phyloP scores from a whole-genome alignment of 805 yeast genomes.

The Wickerhamomyces xylosicus region DNA sequence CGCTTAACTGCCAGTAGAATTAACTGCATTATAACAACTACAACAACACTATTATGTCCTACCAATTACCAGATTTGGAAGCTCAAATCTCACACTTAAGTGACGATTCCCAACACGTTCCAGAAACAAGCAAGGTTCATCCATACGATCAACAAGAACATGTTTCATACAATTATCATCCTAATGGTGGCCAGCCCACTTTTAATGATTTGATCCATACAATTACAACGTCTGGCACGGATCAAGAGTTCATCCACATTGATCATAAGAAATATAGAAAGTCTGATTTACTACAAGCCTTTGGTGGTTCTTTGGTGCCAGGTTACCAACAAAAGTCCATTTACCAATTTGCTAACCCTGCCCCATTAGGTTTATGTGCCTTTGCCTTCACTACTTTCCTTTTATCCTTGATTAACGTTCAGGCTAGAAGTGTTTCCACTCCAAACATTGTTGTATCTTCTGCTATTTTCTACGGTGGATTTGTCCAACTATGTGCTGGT shows the following conservation, averaged over 20 bases:
- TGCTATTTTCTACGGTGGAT: constrained; percentile 56
- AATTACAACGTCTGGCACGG: constrained; percentile 14
- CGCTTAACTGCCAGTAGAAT: too few relatives aligned
- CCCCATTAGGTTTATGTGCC: constrained; percentile 52
- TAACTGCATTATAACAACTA: too few relatives aligned
- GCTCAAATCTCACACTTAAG: constrained; percentile 12
- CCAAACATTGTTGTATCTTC: constrained; percentile 50
- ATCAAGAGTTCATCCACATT: constrained; percentile 15
- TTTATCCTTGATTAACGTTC: constrained; percentile 39
- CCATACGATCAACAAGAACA: background rate
- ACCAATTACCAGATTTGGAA: constrained; percentile 7
- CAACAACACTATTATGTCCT: background rate
- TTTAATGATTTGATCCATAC: background rate
- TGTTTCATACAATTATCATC: background rate
- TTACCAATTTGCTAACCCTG: constrained; percentile 50
- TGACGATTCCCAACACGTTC: constrained; percentile 6
- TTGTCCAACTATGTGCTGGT: constrained; percentile 50
- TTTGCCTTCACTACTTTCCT: constrained; percentile 58
- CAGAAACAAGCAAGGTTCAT: background rate
- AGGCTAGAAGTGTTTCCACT: constrained; percentile 45
- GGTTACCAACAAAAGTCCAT: constrained; percentile 38
- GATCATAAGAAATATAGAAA: constrained; percentile 22
- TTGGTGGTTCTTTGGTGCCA: constrained; percentile 68
- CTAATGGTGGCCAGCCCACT: constrained; percentile 6
- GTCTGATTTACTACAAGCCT: constrained; percentile 43